phyloP scores from a whole-genome alignment of 225 moss, liverwort and hornwort species.

The Asterella californica region DNA sequence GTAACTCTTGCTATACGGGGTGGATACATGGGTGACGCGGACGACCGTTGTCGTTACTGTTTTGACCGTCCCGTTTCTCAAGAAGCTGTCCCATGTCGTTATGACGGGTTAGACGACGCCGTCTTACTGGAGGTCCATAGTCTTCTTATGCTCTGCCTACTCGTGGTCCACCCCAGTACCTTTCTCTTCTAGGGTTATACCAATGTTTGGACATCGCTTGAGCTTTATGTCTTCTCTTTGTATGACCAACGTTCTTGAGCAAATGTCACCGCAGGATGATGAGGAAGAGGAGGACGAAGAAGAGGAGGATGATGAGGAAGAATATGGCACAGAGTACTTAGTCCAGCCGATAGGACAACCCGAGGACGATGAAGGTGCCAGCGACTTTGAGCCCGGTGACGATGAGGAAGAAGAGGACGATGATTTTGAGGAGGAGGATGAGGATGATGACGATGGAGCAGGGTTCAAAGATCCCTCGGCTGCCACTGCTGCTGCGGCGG shows the following conservation, averaged over 20 bases:
- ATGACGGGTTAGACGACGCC: too few relatives aligned
- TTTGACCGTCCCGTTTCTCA: too few relatives aligned
- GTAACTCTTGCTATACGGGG: too few relatives aligned
- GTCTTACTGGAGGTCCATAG: too few relatives aligned
- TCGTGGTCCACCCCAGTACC: too few relatives aligned
- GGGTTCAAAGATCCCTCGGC: conserved; percentile 28
- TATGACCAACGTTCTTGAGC: neutral
- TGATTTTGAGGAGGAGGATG: conserved; percentile 70
- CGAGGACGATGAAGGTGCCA: conserved; percentile 80
- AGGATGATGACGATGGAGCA: conserved; percentile 43
- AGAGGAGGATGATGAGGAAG: conserved; percentile 65
- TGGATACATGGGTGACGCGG: too few relatives aligned
- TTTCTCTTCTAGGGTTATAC: neutral
- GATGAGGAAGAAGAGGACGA: conserved; percentile 72
- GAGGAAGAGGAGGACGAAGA: conserved; percentile 54
- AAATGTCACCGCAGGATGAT: conserved; percentile 34
- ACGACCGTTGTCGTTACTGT: too few relatives aligned
- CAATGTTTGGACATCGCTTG: neutral
- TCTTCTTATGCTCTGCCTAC: too few relatives aligned
- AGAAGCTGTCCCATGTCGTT: too few relatives aligned
- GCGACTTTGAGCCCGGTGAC: conserved; percentile 74
- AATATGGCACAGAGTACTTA: conserved; percentile 70
- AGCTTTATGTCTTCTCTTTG: neutral
- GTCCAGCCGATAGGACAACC: conserved; percentile 68
- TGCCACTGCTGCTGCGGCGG: neutral